phyloP scores from a whole-genome alignment of 768 basidiomycete species.

The Cyclocybe cylindracea region DNA sequence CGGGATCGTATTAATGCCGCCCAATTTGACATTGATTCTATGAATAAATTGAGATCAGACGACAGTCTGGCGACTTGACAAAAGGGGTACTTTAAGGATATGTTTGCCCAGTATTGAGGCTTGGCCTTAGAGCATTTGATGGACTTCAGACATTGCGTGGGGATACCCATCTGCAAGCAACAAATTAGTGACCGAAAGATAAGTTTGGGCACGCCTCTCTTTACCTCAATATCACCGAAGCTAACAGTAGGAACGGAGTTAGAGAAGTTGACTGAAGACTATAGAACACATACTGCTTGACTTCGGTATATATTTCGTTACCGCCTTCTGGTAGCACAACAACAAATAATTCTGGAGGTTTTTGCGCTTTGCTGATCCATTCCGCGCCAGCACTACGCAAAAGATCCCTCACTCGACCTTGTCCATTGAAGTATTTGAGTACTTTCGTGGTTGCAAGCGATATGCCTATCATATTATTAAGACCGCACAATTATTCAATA shows the following conservation, averaged over 20 bases:
- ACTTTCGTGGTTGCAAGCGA: slow-evolving; percentile 44
- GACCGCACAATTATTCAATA: background rate
- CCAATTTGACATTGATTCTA: slow-evolving; percentile 84
- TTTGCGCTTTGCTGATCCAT: slow-evolving; percentile 38
- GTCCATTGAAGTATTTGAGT: slow-evolving; percentile 58
- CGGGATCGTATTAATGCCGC: slow-evolving; percentile 80
- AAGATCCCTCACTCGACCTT: slow-evolving; percentile 54
- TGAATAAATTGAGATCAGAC: background rate
- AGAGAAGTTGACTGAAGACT: background rate
- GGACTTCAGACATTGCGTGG: slow-evolving; percentile 77
- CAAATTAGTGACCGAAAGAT: background rate
- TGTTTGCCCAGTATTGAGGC: slow-evolving; percentile 80
- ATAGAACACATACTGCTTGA: slow-evolving; percentile 66
- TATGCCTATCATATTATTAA: slow-evolving; percentile 51
- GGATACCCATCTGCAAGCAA: slow-evolving; percentile 59
- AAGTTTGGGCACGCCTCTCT: background rate
- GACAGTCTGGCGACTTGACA: no score
- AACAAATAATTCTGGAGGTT: slow-evolving; percentile 60
- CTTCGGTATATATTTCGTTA: slow-evolving; percentile 73
- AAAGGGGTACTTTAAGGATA: slow-evolving; percentile 63
- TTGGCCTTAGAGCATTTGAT: slow-evolving; percentile 68
- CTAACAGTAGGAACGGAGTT: slow-evolving; percentile 32
- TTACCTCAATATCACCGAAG: slow-evolving; percentile 63
- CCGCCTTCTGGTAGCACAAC: slow-evolving; percentile 73
- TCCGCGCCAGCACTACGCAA: slow-evolving; percentile 52